Evolutionary conservation across 2,329 filamentous ascomycete species (phyloP).

Genomic region (Trichoderma aggressivum): DNA sequence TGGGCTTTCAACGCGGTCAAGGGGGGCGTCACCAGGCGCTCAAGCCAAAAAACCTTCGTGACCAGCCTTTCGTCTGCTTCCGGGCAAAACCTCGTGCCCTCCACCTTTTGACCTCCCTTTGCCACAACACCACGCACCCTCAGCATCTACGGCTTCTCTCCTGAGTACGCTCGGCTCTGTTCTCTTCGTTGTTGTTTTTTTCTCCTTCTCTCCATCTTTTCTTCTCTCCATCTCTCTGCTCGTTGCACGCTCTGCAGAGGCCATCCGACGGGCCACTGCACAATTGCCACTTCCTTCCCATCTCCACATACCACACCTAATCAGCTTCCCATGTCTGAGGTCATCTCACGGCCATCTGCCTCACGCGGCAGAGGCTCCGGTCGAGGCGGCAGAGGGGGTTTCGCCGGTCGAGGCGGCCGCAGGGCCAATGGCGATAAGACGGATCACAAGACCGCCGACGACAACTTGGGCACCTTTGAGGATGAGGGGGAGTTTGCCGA

Average conservation of each 20-base stretch:
- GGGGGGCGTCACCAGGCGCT: constrained; percentile 32
- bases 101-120: constrained; percentile 26
- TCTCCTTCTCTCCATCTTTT: constrained; percentile 26
- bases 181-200: constrained; percentile 30
- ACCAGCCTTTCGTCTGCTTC: constrained; percentile 36
- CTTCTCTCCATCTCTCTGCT: constrained; percentile 30
- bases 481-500: constrained; percentile 89
- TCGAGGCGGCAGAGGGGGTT: constrained; percentile 79
- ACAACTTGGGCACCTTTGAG: constrained; percentile 58
- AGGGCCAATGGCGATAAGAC: constrained; percentile 70
- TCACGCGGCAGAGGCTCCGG: constrained; percentile 85
- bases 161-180: constrained; percentile 29
- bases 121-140: constrained; percentile 22
- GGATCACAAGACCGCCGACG: constrained; percentile 52
- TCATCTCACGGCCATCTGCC: constrained; percentile 78
- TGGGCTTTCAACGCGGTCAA: constrained; percentile 18
- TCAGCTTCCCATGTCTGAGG: constrained; percentile 78
- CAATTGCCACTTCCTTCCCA: constrained; percentile 22
- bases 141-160: constrained; percentile 26
- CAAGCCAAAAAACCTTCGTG: constrained; percentile 38
- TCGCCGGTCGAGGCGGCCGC: constrained; percentile 69
- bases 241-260: constrained; percentile 33
- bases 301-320: constrained; percentile 42
- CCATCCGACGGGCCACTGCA: constrained; percentile 36
- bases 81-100: constrained; percentile 38